Evolutionary conservation across 2,329 filamentous ascomycete species (phyloP).

Genomic region (Diaporthe humulicola): DNA sequence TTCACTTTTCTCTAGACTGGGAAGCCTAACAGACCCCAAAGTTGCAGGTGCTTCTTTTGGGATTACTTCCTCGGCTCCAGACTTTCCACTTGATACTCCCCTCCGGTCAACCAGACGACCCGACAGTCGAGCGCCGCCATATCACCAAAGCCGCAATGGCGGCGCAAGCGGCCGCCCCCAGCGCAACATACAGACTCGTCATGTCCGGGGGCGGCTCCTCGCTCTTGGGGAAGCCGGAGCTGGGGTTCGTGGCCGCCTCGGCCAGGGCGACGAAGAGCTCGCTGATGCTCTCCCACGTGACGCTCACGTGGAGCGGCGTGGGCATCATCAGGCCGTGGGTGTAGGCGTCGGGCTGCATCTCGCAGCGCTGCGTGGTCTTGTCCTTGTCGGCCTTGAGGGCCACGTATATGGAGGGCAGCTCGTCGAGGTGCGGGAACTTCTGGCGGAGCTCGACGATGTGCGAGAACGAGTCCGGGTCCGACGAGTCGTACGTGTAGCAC

Average conservation of each 20-base stretch:
- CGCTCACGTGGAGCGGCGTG: slow-evolving; percentile 92
- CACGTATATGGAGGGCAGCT: slow-evolving; percentile 91
- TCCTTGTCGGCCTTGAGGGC: slow-evolving; percentile 96
- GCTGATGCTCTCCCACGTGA: slow-evolving; percentile 92
- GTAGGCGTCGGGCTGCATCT: slow-evolving; percentile 93
- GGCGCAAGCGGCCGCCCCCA: slow-evolving; percentile 79
- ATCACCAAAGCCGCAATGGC: slow-evolving; percentile 75
- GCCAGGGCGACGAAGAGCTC: slow-evolving; percentile 94
- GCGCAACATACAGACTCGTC: slow-evolving; percentile 86
- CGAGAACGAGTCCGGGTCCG: slow-evolving; percentile 94
- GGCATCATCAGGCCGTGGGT: slow-evolving; percentile 88
- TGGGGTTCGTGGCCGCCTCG: slow-evolving; percentile 91
- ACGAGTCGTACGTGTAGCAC: slow-evolving; percentile 97
- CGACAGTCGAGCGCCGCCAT: slow-evolving; percentile 67
- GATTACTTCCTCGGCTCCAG: too few species aligned
- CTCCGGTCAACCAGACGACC: not conserved
- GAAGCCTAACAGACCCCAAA: not conserved
- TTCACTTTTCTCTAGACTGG: not conserved
- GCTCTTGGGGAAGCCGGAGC: slow-evolving; percentile 87
- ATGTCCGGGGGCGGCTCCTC: slow-evolving; percentile 89
- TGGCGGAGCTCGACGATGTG: slow-evolving; percentile 87
- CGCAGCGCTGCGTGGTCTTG: slow-evolving; percentile 94
- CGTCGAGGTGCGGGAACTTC: slow-evolving; percentile 85
- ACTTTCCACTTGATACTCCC: not conserved
- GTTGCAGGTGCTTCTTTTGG: not conserved